phyloP scores from a whole-genome alignment of 2,329 filamentous ascomycete species.

The Tolypocladium tundrense region DNA sequence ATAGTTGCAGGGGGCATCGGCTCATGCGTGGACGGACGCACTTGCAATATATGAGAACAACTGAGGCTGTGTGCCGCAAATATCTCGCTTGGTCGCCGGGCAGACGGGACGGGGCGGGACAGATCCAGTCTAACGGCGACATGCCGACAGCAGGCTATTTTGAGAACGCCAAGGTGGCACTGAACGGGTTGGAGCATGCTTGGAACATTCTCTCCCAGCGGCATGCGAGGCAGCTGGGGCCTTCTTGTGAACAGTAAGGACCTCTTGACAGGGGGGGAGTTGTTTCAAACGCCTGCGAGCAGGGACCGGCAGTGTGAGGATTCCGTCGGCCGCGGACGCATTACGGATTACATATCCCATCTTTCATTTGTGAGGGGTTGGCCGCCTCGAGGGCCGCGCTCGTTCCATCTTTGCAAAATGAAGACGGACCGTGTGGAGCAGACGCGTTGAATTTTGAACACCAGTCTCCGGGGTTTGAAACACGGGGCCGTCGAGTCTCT shows the following conservation, averaged over 20 bases:
- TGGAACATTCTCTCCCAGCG: not conserved
- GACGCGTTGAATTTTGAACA: not conserved
- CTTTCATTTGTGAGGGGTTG: not conserved
- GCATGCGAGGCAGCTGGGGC: not conserved
- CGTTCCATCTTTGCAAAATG: not conserved
- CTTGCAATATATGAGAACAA: not conserved
- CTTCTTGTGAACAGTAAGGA: not conserved
- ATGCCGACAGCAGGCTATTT: not conserved
- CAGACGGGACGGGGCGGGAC: not conserved
- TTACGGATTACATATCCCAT: not conserved
- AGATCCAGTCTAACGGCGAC: not conserved
- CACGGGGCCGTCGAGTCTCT: not conserved
- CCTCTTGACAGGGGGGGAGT: not conserved
- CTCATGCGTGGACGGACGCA: not conserved
- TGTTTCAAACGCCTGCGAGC: constrained; percentile 1
- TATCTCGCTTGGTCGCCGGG: not conserved
- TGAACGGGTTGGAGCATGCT: not conserved
- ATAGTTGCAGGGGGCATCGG: not conserved
- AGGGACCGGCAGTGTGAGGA: not conserved
- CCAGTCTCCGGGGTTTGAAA: not conserved
- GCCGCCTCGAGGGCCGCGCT: not conserved
- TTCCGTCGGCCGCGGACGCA: not conserved
- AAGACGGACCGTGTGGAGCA: not conserved
- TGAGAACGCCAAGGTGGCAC: not conserved
- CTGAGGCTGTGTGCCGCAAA: not conserved